phyloP scores from a whole-genome alignment of 2,329 filamentous ascomycete species.

The Didymella sp. region DNA sequence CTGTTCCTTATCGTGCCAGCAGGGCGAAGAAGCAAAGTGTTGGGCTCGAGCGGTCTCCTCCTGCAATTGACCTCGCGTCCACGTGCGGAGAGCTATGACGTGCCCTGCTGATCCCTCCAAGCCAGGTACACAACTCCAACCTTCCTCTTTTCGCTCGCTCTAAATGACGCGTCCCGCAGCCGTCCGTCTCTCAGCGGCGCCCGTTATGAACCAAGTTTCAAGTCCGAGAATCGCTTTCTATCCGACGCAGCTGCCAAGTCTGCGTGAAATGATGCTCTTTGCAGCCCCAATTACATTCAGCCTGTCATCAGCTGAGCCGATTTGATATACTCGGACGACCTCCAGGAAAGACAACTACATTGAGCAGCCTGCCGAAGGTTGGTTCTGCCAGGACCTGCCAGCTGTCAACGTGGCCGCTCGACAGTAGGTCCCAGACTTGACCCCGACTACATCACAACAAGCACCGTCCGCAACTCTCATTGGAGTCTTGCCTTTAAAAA shows the following conservation, averaged over 20 bases:
- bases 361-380: background rate
- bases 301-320: background rate
- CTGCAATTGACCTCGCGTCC: background rate
- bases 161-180: constrained; percentile 15
- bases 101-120: constrained; percentile 13
- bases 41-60: constrained; percentile 2
- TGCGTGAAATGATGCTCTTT: background rate
- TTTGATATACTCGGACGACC: background rate
- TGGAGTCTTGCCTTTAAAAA: background rate
- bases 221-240: background rate
- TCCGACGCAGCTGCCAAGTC: background rate
- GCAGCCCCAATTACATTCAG: background rate
- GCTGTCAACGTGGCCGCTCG: background rate
- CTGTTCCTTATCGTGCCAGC: background rate
- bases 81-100: constrained; percentile 4
- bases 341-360: too few relatives aligned
- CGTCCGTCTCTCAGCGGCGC: constrained; percentile 2
- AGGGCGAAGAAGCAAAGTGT: constrained; percentile 5
- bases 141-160: constrained; percentile 14
- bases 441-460: background rate
- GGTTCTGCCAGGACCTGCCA: background rate
- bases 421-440: background rate
- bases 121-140: constrained; percentile 11
- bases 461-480: background rate
- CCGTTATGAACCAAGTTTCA: constrained; percentile 14